Base-by-base conservation (phyloP, 2,329 filamentous ascomycete genomes). In the Xylariales sp. region DNA sequence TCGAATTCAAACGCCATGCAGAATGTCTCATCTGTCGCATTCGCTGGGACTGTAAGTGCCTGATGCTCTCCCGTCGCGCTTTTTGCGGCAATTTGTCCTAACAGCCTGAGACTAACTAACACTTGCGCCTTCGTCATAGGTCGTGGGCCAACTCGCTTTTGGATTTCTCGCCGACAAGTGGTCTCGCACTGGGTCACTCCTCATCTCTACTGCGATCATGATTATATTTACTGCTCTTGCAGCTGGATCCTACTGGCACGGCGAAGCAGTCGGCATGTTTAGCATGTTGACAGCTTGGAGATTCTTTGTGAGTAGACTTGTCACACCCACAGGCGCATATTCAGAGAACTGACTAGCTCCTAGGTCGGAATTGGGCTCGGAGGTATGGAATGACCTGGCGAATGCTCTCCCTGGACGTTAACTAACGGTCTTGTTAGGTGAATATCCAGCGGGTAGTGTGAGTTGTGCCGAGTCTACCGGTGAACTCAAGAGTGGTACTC, bases 391-490 rank as follows among this genome's bases (percentile, higher is more conserved):
- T 8, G 6, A 15, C 24, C n/a, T 27, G n/a, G n/a, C n/a, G n/a
- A n/a, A n/a, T n/a, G n/a, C n/a, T n/a, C n/a, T n/a, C n/a, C n/a
- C n/a, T n/a, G n/a, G n/a, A 27, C 24, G n/a, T 8, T 27, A 27
- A 8, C 49, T 49, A 43, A 52, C 31, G 5, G 5, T 18, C 15
- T 6, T 9, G 46, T 25, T 24, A 69, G 68, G 84, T 42, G 86
- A 91, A 62, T 90, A 89, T 53, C 86, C 86, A 1, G 86, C 86
- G 31, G 90, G 90, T 3, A 87, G 80, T 45, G 90, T 96, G 1
- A 86, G 84, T 2, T 86, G 81, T 40, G 87, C 89, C 3, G 90
- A 96, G 63, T 84, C 84, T 4, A 90, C 84, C 0, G 86, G 87
- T 16, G 88, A 94, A 58, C 70, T 96, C 45, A 88, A 88, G 61